Base-by-base conservation (phyloP, 2,329 filamentous ascomycete genomes). In the Verticillium longisporum region DNA sequence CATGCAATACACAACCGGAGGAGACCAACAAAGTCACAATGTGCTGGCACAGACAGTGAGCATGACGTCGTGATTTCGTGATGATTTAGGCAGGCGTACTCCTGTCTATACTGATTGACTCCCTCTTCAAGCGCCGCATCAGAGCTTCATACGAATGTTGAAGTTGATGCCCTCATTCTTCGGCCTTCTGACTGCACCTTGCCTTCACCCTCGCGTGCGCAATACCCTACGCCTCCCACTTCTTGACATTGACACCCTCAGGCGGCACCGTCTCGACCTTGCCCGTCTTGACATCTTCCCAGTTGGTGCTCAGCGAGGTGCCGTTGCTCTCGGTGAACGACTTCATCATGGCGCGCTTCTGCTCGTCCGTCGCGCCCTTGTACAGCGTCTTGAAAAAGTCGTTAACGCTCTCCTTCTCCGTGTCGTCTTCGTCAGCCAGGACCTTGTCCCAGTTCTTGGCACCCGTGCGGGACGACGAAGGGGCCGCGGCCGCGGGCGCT, bases 301-400 rank as follows among this genome's bases (percentile, higher is more conserved):
- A 99, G 72, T 94, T 92, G 0, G 95, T 99, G 74, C 92, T 97
- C 57, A 99, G 78, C 2, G 90, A 85, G 0, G 95, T 99, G 4
- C 95, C 95, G 67, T 96, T 95, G 74, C 93, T 97, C 80, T 99
- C 94, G 14, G 87, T 82, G 70, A 91, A 98, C 71, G 91, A 96
- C 84, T 99, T 99, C 86, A 96, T 91, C 95, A 99, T 99, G 9
- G 95, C 95, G 1, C 92, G 86, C 71, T 87, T 87, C 62, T 91
- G 91, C 68, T 99, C 94, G 0, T 88, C 85, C 57, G 89, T 87
- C 0, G 91, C 87, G 38, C 79, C 81, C 64, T 89, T 86, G 77
- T 94, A 98, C 1, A 99, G 80, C 69, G 89, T 88, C 80, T 96
- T 95, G 81, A 99, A 99, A 77, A 97, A 98, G 11, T 74, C 72